Evolutionary conservation across 2,329 filamentous ascomycete species (phyloP).

Genomic region (Septoria linicola): DNA sequence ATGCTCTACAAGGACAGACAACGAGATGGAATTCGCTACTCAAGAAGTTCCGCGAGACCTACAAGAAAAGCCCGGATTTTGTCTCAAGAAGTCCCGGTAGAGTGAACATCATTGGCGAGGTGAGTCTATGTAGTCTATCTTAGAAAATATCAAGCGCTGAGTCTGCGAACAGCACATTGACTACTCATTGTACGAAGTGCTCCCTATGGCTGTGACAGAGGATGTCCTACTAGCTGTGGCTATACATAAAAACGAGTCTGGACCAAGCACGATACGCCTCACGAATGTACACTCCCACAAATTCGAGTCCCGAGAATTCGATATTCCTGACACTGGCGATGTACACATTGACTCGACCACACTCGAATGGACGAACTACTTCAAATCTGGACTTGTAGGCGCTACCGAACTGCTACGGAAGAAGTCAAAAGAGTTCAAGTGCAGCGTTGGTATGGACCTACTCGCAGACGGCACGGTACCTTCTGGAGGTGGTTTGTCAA

Average conservation of each 20-base stretch:
- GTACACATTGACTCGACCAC: conserved; percentile 72
- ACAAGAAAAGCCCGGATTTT: conserved; percentile 72
- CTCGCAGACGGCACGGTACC: conserved; percentile 90
- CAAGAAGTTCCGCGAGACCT: conserved; percentile 66
- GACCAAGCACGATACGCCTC: conserved; percentile 67
- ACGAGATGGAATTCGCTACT: conserved; percentile 75
- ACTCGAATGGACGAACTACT: conserved; percentile 98
- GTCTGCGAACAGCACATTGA: conserved; percentile 70
- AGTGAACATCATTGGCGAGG: conserved; percentile 96
- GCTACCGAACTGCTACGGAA: conserved; percentile 74
- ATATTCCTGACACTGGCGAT: conserved; percentile 60
- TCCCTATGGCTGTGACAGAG: conserved; percentile 92
- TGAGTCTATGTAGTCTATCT: conserved; percentile 24
- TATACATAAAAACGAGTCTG: conserved; percentile 52
- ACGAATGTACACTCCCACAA: conserved; percentile 74
- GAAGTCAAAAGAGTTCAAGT: conserved; percentile 60
- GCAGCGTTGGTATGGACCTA: conserved; percentile 77
- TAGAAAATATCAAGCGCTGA: conserved; percentile 11
- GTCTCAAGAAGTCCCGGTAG: conserved; percentile 87
- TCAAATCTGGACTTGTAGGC: conserved; percentile 84
- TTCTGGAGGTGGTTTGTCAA: conserved; percentile 86
- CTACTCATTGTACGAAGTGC: conserved; percentile 92
- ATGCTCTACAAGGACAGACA: conserved; percentile 66
- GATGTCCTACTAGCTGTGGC: conserved; percentile 85
- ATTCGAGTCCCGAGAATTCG: conserved; percentile 74